Evolutionary conservation across 2,329 filamentous ascomycete genomes (phyloP), one percentile per base, ranked within the genome.

Genomic region (Ophiostoma ulmi): DNA sequence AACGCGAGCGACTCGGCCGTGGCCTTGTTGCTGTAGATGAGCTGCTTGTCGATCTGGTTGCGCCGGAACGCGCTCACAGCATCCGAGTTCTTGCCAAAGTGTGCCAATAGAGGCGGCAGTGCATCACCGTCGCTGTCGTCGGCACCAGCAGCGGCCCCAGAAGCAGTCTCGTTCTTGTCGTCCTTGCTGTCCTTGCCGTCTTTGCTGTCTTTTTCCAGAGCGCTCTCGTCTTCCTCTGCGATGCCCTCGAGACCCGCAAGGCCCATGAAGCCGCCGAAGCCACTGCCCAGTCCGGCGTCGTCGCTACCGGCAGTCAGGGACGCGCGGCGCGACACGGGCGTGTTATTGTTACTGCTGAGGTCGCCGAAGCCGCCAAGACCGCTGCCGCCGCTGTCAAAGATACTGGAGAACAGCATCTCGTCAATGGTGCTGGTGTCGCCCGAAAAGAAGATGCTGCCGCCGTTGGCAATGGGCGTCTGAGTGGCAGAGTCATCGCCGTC

Each of bases 41-140:
- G 81, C 75, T 87, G 84, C 76, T 87, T 84, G 77, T 87, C 86
- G 82, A 83, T 88, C 77, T 87, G 88, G 78, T 87, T 89, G 74
- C 83, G 87, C 70, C 91, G 91, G 83, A 95, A 96, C 0, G 91
- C 90, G 52, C 91, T 91, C 48, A 95, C 91, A 17, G 90, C 87
- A 71, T 89, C 86, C 10, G 84, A 80, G 72, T 87, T 87, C 74
- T 88, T 86, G 75, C 90, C 88, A 55, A 93, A 87, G 74, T 90
- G 89, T 70, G 85, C 84, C n/a, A 91, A 80, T 70, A 90, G 83
- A 36, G 84, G 83, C 72, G 87, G 81, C 31, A 80, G 74, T 14
- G 74, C 74, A 13, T 80, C 77, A 52, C 83, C 80, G 22, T 78
- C 78, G 41, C 66, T 68, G 26, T 68, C 66, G 44, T 55, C 66